Evolutionary conservation across 2,329 filamentous ascomycete genomes (phyloP).

Genomic region (Calonectria hawksworthii): DNA sequence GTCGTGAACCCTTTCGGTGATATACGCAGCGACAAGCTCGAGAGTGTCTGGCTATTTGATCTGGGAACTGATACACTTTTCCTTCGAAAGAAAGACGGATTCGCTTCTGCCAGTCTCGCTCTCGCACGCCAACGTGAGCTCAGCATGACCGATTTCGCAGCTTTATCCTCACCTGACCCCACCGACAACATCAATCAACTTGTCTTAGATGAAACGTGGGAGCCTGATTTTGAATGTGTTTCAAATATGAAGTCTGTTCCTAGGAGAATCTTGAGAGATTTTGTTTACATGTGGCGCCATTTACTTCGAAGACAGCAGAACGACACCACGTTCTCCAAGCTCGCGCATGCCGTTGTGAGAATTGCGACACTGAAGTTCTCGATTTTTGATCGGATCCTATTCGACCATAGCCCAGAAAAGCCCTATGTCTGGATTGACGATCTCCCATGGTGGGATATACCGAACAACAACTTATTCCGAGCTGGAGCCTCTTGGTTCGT

Average conservation of each 20-base stretch:
- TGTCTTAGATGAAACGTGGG: conserved; percentile 18
- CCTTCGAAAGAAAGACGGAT: conserved; percentile 31
- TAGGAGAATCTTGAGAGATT: conserved; percentile 31
- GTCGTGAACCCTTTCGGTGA: conserved; percentile 41
- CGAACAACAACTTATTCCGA: conserved; percentile 23
- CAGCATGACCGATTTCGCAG: conserved; percentile 30
- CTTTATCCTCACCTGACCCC: neutral
- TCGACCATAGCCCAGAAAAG: conserved; percentile 5
- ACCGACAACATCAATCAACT: neutral
- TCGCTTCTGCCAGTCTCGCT: conserved; percentile 22
- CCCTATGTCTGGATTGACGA: conserved; percentile 32
- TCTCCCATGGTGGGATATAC: conserved; percentile 34
- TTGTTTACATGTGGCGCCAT: conserved; percentile 40
- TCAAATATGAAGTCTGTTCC: conserved; percentile 29
- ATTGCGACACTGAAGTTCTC: conserved; percentile 34
- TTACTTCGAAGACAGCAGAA: conserved; percentile 35
- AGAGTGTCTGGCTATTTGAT: conserved; percentile 41
- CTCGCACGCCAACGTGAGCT: conserved; percentile 29
- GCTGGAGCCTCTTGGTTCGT: conserved; percentile 37
- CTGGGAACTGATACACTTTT: conserved; percentile 30
- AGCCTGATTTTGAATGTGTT: conserved; percentile 16
- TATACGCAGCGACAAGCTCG: conserved; percentile 28
- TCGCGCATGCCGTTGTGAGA: conserved; percentile 36
- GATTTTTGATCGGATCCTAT: neutral
- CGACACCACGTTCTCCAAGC: conserved; percentile 30